Evolutionary conservation across 2,329 filamentous ascomycete genomes (phyloP).

Genomic region (Fusarium proliferatum): DNA sequence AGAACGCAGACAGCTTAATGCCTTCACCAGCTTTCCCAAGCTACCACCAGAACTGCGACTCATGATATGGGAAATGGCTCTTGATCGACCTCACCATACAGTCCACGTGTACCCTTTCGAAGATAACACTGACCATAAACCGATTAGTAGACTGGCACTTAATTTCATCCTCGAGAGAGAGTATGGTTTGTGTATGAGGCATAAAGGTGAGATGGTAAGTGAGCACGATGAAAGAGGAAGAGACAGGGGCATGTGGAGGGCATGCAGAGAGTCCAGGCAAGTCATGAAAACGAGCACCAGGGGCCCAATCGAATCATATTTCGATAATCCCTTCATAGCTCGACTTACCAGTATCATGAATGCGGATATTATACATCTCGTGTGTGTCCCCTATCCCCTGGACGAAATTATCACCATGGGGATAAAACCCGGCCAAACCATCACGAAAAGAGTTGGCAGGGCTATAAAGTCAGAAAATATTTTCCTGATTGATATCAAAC

Average conservation of each 20-base stretch:
- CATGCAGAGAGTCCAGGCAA: neutral
- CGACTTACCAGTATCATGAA: neutral
- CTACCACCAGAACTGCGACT: neutral
- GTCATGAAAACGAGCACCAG: neutral
- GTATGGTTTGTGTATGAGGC: neutral
- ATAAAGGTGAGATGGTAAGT: too few relatives aligned
- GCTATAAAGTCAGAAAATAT: neutral
- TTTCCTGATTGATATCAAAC: neutral
- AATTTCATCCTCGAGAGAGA: neutral
- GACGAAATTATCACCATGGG: too few relatives aligned
- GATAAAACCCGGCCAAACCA: accelerated
- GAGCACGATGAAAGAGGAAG: too few relatives aligned
- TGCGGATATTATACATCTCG: neutral
- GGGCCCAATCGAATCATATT: neutral
- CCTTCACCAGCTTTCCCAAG: neutral
- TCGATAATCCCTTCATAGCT: neutral
- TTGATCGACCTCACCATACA: neutral
- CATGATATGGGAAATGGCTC: neutral
- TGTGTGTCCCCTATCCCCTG: neutral
- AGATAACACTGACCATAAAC: accelerated
- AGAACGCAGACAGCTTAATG: too few relatives aligned
- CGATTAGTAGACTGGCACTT: neutral
- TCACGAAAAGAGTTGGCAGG: too few relatives aligned
- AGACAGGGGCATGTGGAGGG: neutral
- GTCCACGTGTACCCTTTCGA: neutral